Percentiles rank a stretch among this genome's conserved stretches.
These are phyloP conservation scores for Botrytis cinerea DNA, from an alignment of 2,329 filamentous ascomycete genomes.

Conservation along the genomic window DNA sequence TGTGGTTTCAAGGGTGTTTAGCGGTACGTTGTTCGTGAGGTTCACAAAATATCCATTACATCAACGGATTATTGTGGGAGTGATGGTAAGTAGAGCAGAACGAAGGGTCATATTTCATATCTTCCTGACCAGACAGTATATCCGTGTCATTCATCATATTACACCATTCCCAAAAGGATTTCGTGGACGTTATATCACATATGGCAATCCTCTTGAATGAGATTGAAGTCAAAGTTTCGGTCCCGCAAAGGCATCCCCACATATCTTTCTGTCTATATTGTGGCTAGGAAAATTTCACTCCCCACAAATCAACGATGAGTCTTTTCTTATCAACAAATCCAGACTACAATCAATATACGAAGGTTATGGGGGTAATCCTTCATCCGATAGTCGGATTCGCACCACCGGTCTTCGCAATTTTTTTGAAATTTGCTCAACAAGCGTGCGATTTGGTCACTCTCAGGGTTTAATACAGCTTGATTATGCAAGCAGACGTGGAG, in stretches of 20 bases:
- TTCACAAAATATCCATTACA: neutral
- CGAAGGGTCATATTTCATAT: neutral
- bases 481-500: neutral
- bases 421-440: neutral
- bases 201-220: neutral
- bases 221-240: neutral
- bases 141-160: neutral
- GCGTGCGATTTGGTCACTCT: neutral
- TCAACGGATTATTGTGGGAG: neutral
- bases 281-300: neutral
- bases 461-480: neutral
- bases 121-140: neutral
- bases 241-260: neutral
- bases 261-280: neutral
- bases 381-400: conserved; percentile 20
- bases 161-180: no score
- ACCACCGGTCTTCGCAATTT: conserved; percentile 6
- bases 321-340: conserved; percentile 9
- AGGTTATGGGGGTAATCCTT: neutral
- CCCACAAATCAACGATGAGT: neutral
- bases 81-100: neutral
- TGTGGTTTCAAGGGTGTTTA: neutral
- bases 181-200: neutral
- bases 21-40: neutral
- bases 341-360: neutral